Evolutionary conservation across 306 rosid species (phyloP).

Genomic region (Spatholobus suberectus): DNA sequence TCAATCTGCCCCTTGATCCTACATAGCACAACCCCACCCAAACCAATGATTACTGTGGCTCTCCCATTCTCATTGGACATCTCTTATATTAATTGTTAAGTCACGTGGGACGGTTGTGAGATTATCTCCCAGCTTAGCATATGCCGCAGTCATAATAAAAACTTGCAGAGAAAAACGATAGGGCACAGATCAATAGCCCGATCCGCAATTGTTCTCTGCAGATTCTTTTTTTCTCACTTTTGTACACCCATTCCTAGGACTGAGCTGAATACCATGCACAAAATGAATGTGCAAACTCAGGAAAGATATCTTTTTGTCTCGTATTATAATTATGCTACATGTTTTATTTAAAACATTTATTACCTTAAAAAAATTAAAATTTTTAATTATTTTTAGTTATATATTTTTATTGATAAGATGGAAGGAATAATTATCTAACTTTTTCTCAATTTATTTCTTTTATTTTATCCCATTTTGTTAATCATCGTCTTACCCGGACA

Average conservation of each 20-base stretch:
- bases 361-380: no score
- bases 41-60: slow-evolving; percentile 26
- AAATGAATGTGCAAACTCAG: not conserved
- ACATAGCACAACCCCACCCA: no score
- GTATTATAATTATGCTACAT: no score
- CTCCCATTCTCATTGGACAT: not conserved
- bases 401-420: no score
- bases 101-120: slow-evolving; percentile 27
- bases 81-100: not conserved
- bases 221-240: not conserved
- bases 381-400: no score
- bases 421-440: no score
- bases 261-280: slow-evolving; percentile 6
- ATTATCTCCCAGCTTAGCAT: slow-evolving; percentile 1
- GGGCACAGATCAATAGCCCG: not conserved
- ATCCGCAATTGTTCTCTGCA: slow-evolving; percentile 8
- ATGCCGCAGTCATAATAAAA: not conserved
- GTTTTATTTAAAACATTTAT: no score
- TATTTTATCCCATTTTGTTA: not conserved
- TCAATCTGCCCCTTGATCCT: not conserved
- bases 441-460: no score
- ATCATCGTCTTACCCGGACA: no score
- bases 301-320: not conserved
- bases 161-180: not conserved
- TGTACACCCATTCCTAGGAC: not conserved